Percentiles rank a stretch among this genome's conserved stretches.
Evolutionary conservation across 2,329 filamentous ascomycete species (phyloP).

Genomic region (Cryphonectria parasitica): DNA sequence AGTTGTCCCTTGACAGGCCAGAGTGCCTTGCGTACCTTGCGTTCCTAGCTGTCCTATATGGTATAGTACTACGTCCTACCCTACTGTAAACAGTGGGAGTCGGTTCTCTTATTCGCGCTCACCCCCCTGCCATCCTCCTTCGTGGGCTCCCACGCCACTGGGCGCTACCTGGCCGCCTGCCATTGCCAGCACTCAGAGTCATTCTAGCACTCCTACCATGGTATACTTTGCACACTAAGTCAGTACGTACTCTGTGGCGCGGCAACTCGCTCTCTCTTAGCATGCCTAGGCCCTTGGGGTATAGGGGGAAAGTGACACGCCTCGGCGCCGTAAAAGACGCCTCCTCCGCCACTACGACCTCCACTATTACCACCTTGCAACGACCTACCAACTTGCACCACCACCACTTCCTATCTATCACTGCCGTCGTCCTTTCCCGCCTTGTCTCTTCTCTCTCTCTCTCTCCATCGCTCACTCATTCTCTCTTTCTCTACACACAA

Average conservation of each 20-base stretch:
- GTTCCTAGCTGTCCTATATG: too few species aligned
- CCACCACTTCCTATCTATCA: background rate
- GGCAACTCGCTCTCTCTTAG: background rate
- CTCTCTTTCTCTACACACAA: too few species aligned
- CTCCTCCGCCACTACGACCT: background rate
- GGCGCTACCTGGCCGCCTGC: background rate
- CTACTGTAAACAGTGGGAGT: background rate
- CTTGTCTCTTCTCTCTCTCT: background rate
- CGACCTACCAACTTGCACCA: background rate
- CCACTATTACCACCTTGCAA: background rate
- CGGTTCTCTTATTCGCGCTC: background rate
- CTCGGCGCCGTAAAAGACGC: background rate
- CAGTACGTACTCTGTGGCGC: background rate
- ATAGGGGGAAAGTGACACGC: background rate
- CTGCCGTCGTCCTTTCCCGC: background rate
- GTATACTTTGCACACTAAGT: background rate
- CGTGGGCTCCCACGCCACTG: background rate
- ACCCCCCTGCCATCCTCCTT: too few species aligned
- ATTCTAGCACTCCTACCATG: background rate
- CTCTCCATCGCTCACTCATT: background rate
- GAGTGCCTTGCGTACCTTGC: too few species aligned
- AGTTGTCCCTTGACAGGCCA: too few species aligned
- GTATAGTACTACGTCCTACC: too few species aligned
- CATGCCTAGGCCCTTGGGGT: background rate
- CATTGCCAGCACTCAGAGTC: background rate